phyloP scores from a whole-genome alignment of 371 early-diverging fungal species.

The Neoconidiobolus thromboides region DNA sequence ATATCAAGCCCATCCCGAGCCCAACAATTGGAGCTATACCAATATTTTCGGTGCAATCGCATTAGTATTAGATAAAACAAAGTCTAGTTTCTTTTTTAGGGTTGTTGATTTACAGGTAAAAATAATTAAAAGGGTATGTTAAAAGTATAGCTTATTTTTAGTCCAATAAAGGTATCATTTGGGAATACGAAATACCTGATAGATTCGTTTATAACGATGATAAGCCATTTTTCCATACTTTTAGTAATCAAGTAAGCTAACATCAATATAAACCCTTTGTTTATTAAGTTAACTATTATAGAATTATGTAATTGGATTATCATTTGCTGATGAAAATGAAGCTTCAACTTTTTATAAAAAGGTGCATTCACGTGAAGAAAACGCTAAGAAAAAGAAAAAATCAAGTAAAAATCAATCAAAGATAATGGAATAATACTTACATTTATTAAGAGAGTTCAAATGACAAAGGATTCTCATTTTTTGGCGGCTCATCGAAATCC shows the following conservation, averaged over 20 bases:
- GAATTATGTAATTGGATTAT: slow-evolving; percentile 57
- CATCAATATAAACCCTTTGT: not conserved
- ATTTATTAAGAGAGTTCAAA: slow-evolving; percentile 7
- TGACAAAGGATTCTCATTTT: slow-evolving; percentile 9
- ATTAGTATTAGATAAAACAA: slow-evolving; percentile 39
- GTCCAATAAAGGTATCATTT: slow-evolving; percentile 35
- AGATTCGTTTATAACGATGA: slow-evolving; percentile 56
- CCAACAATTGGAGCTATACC: slow-evolving; percentile 47
- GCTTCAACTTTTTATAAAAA: slow-evolving; percentile 55
- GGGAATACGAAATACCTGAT: slow-evolving; percentile 63
- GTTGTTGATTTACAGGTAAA: slow-evolving; percentile 55
- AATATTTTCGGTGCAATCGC: slow-evolving; percentile 57
- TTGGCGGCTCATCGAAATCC: slow-evolving; percentile 17
- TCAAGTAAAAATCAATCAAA: not conserved
- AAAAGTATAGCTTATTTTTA: slow-evolving; percentile 7
- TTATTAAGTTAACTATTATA: slow-evolving; percentile 9
- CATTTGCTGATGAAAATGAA: slow-evolving; percentile 72
- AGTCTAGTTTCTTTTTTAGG: slow-evolving; percentile 46
- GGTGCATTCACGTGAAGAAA: slow-evolving; percentile 26
- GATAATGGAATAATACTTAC: slow-evolving; percentile 1
- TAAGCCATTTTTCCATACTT: slow-evolving; percentile 61
- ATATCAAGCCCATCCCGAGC: slow-evolving; percentile 56
- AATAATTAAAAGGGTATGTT: not conserved
- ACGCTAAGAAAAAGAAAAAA: not conserved
- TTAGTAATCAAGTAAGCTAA: slow-evolving; percentile 51